Conservation (phyloP, 2,329 filamentous ascomycete species). For the Arthrocladium fulminans region DNA sequence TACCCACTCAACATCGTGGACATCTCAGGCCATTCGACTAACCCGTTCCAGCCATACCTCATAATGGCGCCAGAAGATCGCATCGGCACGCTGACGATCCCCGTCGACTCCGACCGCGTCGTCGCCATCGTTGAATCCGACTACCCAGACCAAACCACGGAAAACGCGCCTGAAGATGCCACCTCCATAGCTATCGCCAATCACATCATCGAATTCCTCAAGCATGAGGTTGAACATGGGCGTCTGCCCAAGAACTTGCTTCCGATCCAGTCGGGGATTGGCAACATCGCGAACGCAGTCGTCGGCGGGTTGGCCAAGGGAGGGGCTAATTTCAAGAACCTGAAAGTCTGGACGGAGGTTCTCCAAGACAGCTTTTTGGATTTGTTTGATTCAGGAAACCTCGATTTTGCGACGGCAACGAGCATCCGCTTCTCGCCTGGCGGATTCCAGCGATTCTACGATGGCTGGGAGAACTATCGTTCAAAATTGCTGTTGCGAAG, state of each 20-base stretch:
- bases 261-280: conserved; percentile 78
- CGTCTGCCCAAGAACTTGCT: conserved; percentile 68
- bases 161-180: conserved; percentile 69
- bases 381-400: conserved; percentile 76
- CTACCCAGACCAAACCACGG: conserved; percentile 67
- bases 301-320: conserved; percentile 69
- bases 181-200: conserved; percentile 62
- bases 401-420: conserved; percentile 84
- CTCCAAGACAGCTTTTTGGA: conserved; percentile 89
- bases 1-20: background rate
- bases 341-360: conserved; percentile 90
- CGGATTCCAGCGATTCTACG: conserved; percentile 85
- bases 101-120: conserved; percentile 74
- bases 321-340: conserved; percentile 70
- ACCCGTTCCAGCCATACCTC: conserved; percentile 41
- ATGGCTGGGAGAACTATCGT: conserved; percentile 65
- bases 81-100: conserved; percentile 73
- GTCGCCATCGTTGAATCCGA: conserved; percentile 77
- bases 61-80: conserved; percentile 79
- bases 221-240: conserved; percentile 73
- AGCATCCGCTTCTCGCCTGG: conserved; percentile 86
- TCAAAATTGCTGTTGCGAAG: conserved; percentile 75
- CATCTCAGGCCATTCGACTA: background rate
- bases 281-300: conserved; percentile 88
- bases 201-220: conserved; percentile 75